Base-by-base conservation (phyloP, 2,329 filamentous ascomycete species). In the Fusarium poae region DNA sequence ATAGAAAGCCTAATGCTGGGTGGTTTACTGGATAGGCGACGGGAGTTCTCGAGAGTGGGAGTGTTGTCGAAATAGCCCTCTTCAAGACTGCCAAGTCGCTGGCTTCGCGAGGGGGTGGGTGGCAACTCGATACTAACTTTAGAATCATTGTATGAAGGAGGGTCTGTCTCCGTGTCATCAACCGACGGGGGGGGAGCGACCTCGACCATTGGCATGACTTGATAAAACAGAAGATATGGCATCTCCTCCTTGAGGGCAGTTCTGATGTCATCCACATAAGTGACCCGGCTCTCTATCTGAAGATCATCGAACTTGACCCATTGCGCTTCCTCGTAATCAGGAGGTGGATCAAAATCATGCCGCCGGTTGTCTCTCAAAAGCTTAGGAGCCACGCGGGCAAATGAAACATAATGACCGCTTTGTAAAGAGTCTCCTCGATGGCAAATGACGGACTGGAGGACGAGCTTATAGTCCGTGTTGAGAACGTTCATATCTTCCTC, bases 261-360 rank as follows among this genome's bases (percentile, higher is more conserved):
- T 65, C 92, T 90, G 72, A 90, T 88, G 67, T 97, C 91, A 73
- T 97, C 88, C 49, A 97, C 89, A 56, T 91, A 85, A 0, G 85
- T 85, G 5, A 98, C 91, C 27, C 95, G 88, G 57, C 89, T 85
- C 35, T 86, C 82, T 1, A 88, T 82, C 29, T 80, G 76, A n/a
- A 98, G 83, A 77, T 99, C 96, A 76, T 99, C 96, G 73, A 97
- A 97, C 37, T 90, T 91, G 77, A 97, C 89, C 96, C 96, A 99
- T 67, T 90, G 88, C 15, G 91, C 88, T 65, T 91, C 87, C 62
- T 90, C 84, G 72, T 93, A 92, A 57, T 88, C 85, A 15, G 88
- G 88, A 10, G 88, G 88, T 3, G 86, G 86, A 62, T 85, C 86
- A 68, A 77, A 84, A 73, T 82, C 84, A 76, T 85, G 82, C 48